Evolutionary conservation across 345 rosid species (phyloP), one percentile per base, ranked within the genome.

Genomic region (Eucalyptus coolabah): DNA sequence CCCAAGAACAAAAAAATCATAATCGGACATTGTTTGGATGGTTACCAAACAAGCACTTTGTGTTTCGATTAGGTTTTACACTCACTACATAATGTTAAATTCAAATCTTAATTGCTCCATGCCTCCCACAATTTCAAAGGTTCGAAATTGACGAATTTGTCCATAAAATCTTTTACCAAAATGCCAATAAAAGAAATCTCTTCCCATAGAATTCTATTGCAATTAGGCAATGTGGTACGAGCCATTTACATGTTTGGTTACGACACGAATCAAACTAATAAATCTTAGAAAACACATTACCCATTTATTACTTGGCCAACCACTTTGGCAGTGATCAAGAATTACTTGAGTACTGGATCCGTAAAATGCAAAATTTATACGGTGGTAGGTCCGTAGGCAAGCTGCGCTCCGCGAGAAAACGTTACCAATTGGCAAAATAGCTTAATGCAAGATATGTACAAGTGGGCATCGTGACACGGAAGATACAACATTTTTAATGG

Each of bases 91-190:
- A 24, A 56, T 6, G 9, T 67, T 67, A 16, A 37, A 37, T 17
- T 16, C 12, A 0, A 18, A 67, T 67, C 34, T 32, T 4, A 32
- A 10, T 67, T 16, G 40, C 12, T 67, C 5, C 23, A 9, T 1
- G 5, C 42, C 42, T 67, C 23, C 42, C 42, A 17, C 12, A 9
- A 32, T 17, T 67, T 1, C 5, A 67, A 67, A 67, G 42, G 42
- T 17, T 18, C 1, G 1, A 69, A 6, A 17, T 32, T 32, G 10
- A 17, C 12, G 2, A 69, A 19, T 32, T 23, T 3, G 1, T 32
- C 24, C 5, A 3, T 32, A 3, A 12, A 4, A 0, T 11, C 7
- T 0, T 17, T 0, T 34, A 9, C 6, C 12, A 18, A 18, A 4
- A 67, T n/a, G 23, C 77, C 19, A 17, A 18, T 34, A 67, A 15